Conservation (phyloP, 768 basidiomycete species). For the Trichaptum fuscoviolaceum region DNA sequence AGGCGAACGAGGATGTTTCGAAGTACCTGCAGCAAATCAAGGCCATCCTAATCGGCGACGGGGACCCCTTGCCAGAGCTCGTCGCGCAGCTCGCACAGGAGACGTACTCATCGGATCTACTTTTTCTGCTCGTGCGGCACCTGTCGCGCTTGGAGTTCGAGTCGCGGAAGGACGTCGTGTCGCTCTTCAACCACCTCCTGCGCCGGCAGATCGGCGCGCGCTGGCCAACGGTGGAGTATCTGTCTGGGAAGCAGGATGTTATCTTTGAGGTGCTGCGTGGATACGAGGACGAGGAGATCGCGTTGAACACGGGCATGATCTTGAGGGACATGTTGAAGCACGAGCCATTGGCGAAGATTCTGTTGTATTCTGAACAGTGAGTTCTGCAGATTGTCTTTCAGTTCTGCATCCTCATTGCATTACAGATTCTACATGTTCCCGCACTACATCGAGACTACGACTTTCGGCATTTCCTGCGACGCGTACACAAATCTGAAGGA, state of each 20-base stretch:
- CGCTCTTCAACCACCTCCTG: conserved; percentile 85
- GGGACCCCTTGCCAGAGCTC: conserved; percentile 83
- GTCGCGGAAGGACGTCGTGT: conserved; percentile 79
- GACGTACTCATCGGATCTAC: conserved; percentile 85
- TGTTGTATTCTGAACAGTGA: conserved; percentile 92
- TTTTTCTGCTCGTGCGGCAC: conserved; percentile 74
- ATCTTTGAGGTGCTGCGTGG: conserved; percentile 84
- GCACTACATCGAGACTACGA: conserved; percentile 94
- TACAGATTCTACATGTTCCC: conserved; percentile 93
- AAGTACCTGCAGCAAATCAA: conserved; percentile 92
- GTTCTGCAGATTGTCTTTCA: conserved; percentile 26
- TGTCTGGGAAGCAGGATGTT: conserved; percentile 65
- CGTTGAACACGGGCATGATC: conserved; percentile 97
- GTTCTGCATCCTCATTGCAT: conserved; percentile 8
- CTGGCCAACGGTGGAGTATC: conserved; percentile 95
- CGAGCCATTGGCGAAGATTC: conserved; percentile 83
- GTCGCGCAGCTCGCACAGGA: conserved; percentile 95
- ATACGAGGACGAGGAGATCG: conserved; percentile 93
- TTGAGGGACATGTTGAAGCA: conserved; percentile 94
- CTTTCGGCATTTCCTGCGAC: conserved; percentile 97
- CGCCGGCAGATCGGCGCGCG: conserved; percentile 90
- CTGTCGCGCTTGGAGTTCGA: conserved; percentile 92
- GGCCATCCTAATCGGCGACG: conserved; percentile 79
- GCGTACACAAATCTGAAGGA: conserved; percentile 98
- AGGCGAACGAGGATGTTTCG: conserved; percentile 88